Conservation (phyloP, 2,329 filamentous ascomycete genomes). For the Ophiocordyceps camponoti-leonardi region DNA sequence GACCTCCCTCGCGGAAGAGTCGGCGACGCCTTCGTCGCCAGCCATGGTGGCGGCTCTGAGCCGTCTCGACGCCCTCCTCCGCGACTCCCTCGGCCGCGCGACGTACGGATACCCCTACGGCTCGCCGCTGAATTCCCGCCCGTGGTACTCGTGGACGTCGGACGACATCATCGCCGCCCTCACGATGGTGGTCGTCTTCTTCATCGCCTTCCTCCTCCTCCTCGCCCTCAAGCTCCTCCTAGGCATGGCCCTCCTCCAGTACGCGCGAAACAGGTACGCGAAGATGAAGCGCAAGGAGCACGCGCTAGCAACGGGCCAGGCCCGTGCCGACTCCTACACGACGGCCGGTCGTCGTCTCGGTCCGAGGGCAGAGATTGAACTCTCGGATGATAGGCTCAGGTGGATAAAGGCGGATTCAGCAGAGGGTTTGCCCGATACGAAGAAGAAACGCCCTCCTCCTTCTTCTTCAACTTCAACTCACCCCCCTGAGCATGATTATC, state of each 20-base stretch:
- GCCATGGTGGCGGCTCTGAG: constrained; percentile 63
- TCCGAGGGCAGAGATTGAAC: constrained; percentile 70
- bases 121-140: constrained; percentile 17
- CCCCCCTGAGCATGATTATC: constrained; percentile 29
- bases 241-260: constrained; percentile 72
- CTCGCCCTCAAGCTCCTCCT: constrained; percentile 72
- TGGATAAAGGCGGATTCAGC: constrained; percentile 79
- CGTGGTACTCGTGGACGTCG: constrained; percentile 40
- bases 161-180: constrained; percentile 59
- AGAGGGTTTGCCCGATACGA: constrained; percentile 39
- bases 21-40: constrained; percentile 46
- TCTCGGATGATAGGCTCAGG: constrained; percentile 70
- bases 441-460: constrained; percentile 24
- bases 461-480: constrained; percentile 35
- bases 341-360: constrained; percentile 62
- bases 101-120: constrained; percentile 43
- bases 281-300: constrained; percentile 60
- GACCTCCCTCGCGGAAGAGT: constrained; percentile 48
- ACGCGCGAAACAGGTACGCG: constrained; percentile 61
- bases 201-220: constrained; percentile 70
- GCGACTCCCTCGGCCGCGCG: constrained; percentile 58
- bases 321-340: constrained; percentile 39
- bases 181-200: constrained; percentile 76
- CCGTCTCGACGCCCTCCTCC: constrained; percentile 59
- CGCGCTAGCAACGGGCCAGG: constrained; percentile 24